These are phyloP conservation scores for Globisporangium yorkense DNA, from an alignment of 352 stramenopile genomes.

Conservation along the genomic window DNA sequence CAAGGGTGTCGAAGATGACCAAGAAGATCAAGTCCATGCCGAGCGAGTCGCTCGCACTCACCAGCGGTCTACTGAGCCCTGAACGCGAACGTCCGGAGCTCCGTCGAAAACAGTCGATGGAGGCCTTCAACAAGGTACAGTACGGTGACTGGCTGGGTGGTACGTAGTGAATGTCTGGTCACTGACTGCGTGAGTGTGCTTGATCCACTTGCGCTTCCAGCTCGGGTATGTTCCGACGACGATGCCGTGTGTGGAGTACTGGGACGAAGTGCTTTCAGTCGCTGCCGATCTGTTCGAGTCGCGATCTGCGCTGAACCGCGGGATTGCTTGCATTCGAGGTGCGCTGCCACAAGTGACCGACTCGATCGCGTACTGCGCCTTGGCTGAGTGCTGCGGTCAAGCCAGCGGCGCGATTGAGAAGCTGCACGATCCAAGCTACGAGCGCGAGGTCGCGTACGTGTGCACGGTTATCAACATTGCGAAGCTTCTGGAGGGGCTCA, in stretches of 20 bases:
- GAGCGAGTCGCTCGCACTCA: conserved; percentile 9
- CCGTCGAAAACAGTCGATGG: conserved; percentile 58
- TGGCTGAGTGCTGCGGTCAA: conserved; percentile 48
- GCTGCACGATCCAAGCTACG: conserved; percentile 43
- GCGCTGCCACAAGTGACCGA: conserved; percentile 38
- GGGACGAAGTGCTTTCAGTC: conserved; percentile 39
- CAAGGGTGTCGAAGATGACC: not conserved
- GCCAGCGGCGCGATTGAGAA: conserved; percentile 45
- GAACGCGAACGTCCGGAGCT: conserved; percentile 40
- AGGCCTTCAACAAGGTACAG: conserved; percentile 38
- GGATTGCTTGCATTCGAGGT: conserved; percentile 36
- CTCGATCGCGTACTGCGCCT: conserved; percentile 44
- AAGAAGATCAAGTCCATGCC: conserved; percentile 16
- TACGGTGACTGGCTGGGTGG: not conserved
- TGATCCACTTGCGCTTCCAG: conserved; percentile 6
- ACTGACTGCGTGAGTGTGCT: conserved; percentile 1
- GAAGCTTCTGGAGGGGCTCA: conserved; percentile 16
- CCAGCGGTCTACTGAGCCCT: conserved; percentile 41
- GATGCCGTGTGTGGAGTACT: conserved; percentile 51
- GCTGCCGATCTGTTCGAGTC: conserved; percentile 50
- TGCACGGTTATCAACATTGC: conserved; percentile 45
- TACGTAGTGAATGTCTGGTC: not conserved
- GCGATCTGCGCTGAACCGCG: conserved; percentile 25
- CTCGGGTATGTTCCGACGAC: conserved; percentile 50
- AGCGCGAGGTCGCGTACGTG: conserved; percentile 55